Percentiles rank a stretch among this genome's conserved stretches.
Conservation (phyloP, 108 stramenopile species). For the Nitzschia sp. region DNA sequence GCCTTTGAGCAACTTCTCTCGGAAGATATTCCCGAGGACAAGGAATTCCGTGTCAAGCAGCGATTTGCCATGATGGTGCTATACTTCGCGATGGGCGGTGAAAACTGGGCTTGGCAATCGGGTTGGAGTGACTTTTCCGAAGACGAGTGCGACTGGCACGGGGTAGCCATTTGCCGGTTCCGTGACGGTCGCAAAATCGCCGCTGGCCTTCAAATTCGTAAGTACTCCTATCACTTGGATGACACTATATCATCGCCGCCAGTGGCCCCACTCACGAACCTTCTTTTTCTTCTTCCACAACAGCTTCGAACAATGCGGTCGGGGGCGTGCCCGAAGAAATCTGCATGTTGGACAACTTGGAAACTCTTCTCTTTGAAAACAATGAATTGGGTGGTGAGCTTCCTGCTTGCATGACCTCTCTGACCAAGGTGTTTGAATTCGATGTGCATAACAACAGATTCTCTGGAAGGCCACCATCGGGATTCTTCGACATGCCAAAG, state of each 20-base stretch:
- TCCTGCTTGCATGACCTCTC: slow-evolving; percentile 51
- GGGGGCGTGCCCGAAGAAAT: slow-evolving; percentile 37
- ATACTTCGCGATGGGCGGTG: slow-evolving; percentile 46
- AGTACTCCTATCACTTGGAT: not conserved
- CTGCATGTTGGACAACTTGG: slow-evolving; percentile 21
- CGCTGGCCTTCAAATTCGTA: slow-evolving; percentile 22
- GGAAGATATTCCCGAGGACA: slow-evolving; percentile 1
- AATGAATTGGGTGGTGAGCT: slow-evolving; percentile 32
- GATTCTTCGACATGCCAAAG: slow-evolving; percentile 37
- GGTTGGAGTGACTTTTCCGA: slow-evolving; percentile 46
- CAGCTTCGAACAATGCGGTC: slow-evolving; percentile 24
- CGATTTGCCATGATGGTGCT: slow-evolving; percentile 50
- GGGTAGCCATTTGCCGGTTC: slow-evolving; percentile 21
- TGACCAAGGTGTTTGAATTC: slow-evolving; percentile 24
- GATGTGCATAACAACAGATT: slow-evolving; percentile 21
- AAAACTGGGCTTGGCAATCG: slow-evolving; percentile 25
- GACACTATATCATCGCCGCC: too few species aligned
- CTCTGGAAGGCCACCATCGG: slow-evolving; percentile 29
- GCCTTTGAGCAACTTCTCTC: slow-evolving; percentile 22
- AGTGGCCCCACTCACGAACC: not conserved
- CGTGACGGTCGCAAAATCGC: not conserved
- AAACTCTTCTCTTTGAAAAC: slow-evolving; percentile 4
- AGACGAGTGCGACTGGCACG: slow-evolving; percentile 59
- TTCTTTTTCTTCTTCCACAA: not conserved
- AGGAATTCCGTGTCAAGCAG: slow-evolving; percentile 26